These are phyloP conservation scores for Volvox africanus DNA, from an alignment of 139 green algal genomes.

Conservation along the genomic window DNA sequence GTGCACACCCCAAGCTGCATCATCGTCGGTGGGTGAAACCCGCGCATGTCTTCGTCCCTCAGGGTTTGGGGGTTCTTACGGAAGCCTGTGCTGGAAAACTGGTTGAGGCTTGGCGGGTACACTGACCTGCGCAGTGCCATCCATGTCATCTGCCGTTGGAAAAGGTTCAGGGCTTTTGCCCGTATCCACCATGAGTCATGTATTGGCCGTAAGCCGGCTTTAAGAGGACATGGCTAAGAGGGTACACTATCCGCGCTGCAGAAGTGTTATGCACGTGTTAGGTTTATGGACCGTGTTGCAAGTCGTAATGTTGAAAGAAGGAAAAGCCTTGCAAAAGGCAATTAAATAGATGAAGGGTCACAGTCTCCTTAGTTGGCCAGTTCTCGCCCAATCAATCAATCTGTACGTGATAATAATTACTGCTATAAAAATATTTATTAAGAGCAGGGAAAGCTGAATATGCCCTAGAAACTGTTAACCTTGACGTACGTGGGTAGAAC, in stretches of 20 bases:
- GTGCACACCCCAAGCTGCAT: too few relatives aligned
- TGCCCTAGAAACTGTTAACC: background rate
- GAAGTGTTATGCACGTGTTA: background rate
- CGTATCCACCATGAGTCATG: constrained; percentile 25
- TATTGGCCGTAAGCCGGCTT: background rate
- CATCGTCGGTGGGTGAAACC: too few relatives aligned
- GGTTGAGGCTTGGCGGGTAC: too few relatives aligned
- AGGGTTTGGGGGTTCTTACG: too few relatives aligned
- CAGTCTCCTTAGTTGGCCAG: too few relatives aligned
- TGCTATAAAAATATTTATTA: background rate
- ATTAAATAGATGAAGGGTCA: too few relatives aligned
- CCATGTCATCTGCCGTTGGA: background rate
- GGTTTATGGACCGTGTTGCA: background rate
- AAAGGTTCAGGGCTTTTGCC: constrained; percentile 21
- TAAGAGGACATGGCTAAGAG: background rate
- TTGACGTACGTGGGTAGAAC: background rate
- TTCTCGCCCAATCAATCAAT: too few relatives aligned
- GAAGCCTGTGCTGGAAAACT: too few relatives aligned
- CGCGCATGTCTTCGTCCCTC: too few relatives aligned
- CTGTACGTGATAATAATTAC: background rate
- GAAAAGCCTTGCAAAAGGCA: too few relatives aligned
- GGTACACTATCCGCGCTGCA: background rate
- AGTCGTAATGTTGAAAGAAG: background rate
- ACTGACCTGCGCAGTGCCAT: constrained; percentile 9
- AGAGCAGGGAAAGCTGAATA: background rate